Evolutionary conservation across 345 rosid genomes (phyloP).

Genomic region (Cardiospermum halicacabum): DNA sequence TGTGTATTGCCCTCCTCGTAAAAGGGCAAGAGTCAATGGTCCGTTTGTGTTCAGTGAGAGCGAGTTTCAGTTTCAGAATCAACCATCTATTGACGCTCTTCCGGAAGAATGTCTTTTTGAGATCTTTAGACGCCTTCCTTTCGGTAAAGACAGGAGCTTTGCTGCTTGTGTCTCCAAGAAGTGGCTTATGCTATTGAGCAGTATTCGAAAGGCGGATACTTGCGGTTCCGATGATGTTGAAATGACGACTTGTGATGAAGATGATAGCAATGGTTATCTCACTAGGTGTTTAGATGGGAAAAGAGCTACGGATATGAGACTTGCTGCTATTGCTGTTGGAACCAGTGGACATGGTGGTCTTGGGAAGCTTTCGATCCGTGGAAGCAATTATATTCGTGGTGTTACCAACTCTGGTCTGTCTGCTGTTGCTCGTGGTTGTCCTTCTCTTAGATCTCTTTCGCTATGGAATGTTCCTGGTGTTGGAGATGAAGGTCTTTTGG

Average conservation of each 20-base stretch:
- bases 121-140: conserved; percentile 53
- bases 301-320: conserved; percentile 68
- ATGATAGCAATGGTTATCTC: conserved; percentile 49
- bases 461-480: conserved; percentile 60
- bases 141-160: conserved; percentile 48
- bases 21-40: conserved; percentile 55
- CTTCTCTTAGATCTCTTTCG: conserved; percentile 58
- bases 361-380: conserved; percentile 61
- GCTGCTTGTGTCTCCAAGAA: conserved; percentile 64
- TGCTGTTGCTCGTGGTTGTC: conserved; percentile 55
- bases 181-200: conserved; percentile 59
- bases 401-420: conserved; percentile 56
- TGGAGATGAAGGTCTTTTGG: conserved; percentile 50
- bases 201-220: conserved; percentile 45
- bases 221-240: conserved; percentile 30
- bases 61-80: conserved; percentile 26
- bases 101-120: conserved; percentile 80
- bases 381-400: conserved; percentile 42
- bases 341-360: conserved; percentile 58
- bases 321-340: conserved; percentile 69
- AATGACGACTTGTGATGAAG: conserved; percentile 33
- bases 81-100: conserved; percentile 51
- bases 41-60: conserved; percentile 22
- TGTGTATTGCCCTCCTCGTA: conserved; percentile 46
- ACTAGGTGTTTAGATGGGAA: conserved; percentile 68